Evolutionary conservation across 805 yeast species (phyloP).

Genomic region (Saccharomycopsis babjevae): DNA sequence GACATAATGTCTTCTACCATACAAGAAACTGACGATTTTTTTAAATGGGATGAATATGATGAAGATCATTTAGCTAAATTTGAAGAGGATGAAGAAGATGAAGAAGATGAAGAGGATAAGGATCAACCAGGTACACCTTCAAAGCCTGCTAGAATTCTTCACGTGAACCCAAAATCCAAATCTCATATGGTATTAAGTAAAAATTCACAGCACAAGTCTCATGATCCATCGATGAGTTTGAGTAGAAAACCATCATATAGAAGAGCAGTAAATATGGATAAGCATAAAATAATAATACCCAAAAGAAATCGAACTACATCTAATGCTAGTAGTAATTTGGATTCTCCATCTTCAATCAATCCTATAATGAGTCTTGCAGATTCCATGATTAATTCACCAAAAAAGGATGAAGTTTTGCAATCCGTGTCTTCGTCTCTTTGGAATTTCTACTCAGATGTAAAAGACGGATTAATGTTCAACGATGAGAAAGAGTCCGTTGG

Average conservation of each 20-base stretch:
- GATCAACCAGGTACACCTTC: neutral
- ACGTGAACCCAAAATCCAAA: neutral
- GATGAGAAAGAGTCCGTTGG: constrained; percentile 13
- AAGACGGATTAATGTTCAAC: constrained; percentile 16
- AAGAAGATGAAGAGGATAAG: neutral
- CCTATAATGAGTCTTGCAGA: constrained; percentile 12
- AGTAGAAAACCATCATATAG: constrained; percentile 5
- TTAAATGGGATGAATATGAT: constrained; percentile 7
- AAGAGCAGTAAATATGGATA: constrained; percentile 10
- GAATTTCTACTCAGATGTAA: constrained; percentile 17
- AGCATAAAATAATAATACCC: constrained; percentile 15
- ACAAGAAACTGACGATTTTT: constrained; percentile 3
- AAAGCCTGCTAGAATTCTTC: neutral
- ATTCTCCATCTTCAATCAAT: neutral
- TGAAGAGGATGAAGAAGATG: constrained; percentile 1
- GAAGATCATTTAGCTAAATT: constrained; percentile 2
- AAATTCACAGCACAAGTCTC: neutral
- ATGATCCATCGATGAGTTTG: neutral
- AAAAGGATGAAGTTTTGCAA: constrained; percentile 16
- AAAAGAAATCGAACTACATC: constrained; percentile 1
- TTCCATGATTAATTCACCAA: neutral
- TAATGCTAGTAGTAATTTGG: neutral
- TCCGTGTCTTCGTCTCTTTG: constrained; percentile 16
- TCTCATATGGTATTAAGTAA: neutral
- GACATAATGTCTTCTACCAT: neutral